These are phyloP conservation scores for Neurospora intermedia DNA, from an alignment of 495 filamentous ascomycete genomes.

Conservation along the genomic window DNA sequence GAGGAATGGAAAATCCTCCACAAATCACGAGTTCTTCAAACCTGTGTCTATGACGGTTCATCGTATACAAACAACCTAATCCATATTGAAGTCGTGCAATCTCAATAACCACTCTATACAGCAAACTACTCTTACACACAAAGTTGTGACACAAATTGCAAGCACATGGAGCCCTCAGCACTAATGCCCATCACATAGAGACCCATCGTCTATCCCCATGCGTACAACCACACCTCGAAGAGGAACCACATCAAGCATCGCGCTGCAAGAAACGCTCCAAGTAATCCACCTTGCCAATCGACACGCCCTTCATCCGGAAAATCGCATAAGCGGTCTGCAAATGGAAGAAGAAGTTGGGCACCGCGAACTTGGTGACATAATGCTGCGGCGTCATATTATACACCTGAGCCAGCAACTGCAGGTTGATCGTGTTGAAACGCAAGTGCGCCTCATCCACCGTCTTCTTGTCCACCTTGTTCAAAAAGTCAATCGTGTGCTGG, in stretches of 20 bases:
- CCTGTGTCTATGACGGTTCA: not conserved
- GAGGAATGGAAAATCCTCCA: not conserved
- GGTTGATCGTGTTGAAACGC: not conserved
- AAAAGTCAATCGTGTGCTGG: slow-evolving; percentile 20
- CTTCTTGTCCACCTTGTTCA: slow-evolving; percentile 29
- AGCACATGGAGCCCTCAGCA: not conserved
- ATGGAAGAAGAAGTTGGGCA: slow-evolving; percentile 38
- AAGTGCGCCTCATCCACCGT: slow-evolving; percentile 15
- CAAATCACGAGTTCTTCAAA: not conserved
- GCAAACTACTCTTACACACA: not conserved
- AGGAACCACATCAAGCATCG: not conserved
- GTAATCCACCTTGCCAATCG: slow-evolving; percentile 46
- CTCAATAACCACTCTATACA: not conserved
- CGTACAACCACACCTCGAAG: not conserved
- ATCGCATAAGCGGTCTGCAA: slow-evolving; percentile 44
- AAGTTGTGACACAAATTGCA: not conserved
- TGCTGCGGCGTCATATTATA: slow-evolving; percentile 8
- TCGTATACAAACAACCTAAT: not conserved
- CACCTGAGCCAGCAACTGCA: slow-evolving; percentile 16
- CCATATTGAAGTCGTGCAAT: not conserved
- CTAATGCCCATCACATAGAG: not conserved
- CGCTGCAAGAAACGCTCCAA: slow-evolving; percentile 19
- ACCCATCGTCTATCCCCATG: not conserved
- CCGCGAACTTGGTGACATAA: slow-evolving; percentile 27
- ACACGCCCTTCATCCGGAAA: slow-evolving; percentile 44